Percentiles rank a stretch among this genome's conserved stretches.
Conservation (phyloP, 192 early-diverging fungal species). For the Obelidium mucronatum region DNA sequence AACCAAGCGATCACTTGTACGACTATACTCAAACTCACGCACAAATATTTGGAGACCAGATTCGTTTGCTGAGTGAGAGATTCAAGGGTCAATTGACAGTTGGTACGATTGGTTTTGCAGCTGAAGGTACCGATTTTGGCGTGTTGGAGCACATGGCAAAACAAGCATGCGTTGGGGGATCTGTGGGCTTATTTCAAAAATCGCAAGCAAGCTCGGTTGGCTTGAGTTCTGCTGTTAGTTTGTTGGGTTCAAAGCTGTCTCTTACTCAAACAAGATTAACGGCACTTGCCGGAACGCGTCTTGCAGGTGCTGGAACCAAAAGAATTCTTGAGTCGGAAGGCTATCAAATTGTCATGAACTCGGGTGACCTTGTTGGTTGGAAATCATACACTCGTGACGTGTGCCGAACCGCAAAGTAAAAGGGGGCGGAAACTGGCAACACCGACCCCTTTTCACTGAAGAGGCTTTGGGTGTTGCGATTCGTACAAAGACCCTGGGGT, state of each 20-base stretch:
- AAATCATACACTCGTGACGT: background rate
- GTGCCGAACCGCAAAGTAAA: background rate
- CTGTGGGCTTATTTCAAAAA: slow-evolving; percentile 2
- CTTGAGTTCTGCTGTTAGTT: slow-evolving; percentile 2
- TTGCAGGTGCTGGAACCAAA: background rate
- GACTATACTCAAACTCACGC: background rate
- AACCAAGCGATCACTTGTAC: background rate
- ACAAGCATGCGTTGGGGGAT: background rate
- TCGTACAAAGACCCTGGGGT: background rate
- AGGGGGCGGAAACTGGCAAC: background rate
- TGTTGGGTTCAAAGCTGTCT: background rate
- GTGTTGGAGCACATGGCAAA: background rate
- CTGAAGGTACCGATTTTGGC: background rate
- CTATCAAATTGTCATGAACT: background rate
- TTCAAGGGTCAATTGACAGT: background rate
- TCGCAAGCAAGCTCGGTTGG: slow-evolving; percentile 1
- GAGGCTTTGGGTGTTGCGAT: background rate
- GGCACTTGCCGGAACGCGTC: background rate
- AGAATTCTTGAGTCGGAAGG: background rate
- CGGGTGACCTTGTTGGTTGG: background rate
- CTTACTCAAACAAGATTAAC: background rate
- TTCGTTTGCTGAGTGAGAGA: background rate
- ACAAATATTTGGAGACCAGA: background rate
- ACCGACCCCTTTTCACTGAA: background rate
- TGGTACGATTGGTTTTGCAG: slow-evolving; percentile 1